These are phyloP conservation scores for Myxozyma udenii DNA, from an alignment of 805 yeast species.

Conservation along the genomic window DNA sequence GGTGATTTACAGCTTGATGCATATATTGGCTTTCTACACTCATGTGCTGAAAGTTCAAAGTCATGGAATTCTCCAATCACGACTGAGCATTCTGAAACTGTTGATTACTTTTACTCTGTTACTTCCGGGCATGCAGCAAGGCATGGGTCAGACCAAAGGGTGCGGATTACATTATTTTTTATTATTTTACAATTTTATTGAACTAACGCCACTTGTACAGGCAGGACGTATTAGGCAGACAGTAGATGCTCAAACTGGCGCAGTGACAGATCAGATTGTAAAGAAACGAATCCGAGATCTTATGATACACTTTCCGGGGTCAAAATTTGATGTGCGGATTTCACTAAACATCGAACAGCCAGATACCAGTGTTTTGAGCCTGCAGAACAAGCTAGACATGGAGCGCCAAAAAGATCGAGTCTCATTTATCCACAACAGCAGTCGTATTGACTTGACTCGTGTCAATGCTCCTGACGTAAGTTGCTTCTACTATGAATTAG, in stretches of 20 bases:
- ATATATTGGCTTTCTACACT: conserved; percentile 13
- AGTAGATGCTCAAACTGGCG: conserved; percentile 9
- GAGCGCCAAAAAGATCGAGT: conserved; percentile 22
- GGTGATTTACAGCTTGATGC: conserved; percentile 22
- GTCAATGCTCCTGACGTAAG: conserved; percentile 14
- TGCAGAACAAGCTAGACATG: neutral
- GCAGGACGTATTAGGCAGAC: conserved; percentile 12
- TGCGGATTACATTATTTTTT: neutral
- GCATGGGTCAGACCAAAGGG: neutral
- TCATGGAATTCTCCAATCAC: conserved; percentile 8
- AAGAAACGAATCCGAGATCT: conserved; percentile 22
- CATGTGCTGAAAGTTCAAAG: conserved; percentile 5
- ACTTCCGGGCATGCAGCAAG: conserved; percentile 1
- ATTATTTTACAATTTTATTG: neutral
- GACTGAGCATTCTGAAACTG: conserved; percentile 1
- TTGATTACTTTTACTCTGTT: conserved; percentile 1
- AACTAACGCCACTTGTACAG: neutral
- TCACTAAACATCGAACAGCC: conserved; percentile 25
- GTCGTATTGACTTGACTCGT: conserved; percentile 24
- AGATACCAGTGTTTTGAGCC: conserved; percentile 9
- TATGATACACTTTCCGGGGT: conserved; percentile 27
- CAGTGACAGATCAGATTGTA: conserved; percentile 10
- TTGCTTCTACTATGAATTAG: neutral
- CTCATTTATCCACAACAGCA: conserved; percentile 14
- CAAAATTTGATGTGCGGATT: conserved; percentile 23